Evolutionary conservation across 176 grass and related monocot species (phyloP).

Genomic region (Lolium perenne): DNA sequence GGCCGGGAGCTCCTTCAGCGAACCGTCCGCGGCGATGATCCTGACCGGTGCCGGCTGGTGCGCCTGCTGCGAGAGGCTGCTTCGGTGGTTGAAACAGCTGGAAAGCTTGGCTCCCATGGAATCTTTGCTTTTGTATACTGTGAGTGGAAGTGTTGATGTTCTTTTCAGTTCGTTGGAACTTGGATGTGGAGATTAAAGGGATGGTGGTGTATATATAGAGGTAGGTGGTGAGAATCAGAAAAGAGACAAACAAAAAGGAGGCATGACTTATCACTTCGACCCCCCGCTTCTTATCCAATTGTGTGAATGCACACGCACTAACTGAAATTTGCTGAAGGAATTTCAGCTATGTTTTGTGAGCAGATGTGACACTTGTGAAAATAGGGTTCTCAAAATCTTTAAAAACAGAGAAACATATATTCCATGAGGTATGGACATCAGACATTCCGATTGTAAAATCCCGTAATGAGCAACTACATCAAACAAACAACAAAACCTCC

Average conservation of each 20-base stretch:
- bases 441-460: too few relatives aligned
- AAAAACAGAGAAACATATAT: too few relatives aligned
- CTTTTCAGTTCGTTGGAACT: background rate
- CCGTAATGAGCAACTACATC: too few relatives aligned
- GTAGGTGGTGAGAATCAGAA: background rate
- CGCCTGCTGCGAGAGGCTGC: conserved; percentile 13
- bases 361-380: too few relatives aligned
- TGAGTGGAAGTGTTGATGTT: background rate
- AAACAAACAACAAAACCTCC: too few relatives aligned
- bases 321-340: too few relatives aligned
- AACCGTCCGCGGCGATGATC: conserved; percentile 57
- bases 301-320: background rate
- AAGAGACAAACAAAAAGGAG: background rate
- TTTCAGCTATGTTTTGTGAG: too few relatives aligned
- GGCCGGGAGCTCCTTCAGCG: conserved; percentile 51
- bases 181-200: background rate
- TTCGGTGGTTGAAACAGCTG: conserved; percentile 1
- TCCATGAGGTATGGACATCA: too few relatives aligned
- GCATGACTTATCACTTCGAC: background rate
- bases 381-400: too few relatives aligned
- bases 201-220: background rate
- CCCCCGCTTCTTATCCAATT: background rate
- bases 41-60: conserved; percentile 27
- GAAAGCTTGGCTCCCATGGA: conserved; percentile 61
- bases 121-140: background rate